Evolutionary conservation across 768 basidiomycete genomes (phyloP).

Genomic region (Suillus weaverae): DNA sequence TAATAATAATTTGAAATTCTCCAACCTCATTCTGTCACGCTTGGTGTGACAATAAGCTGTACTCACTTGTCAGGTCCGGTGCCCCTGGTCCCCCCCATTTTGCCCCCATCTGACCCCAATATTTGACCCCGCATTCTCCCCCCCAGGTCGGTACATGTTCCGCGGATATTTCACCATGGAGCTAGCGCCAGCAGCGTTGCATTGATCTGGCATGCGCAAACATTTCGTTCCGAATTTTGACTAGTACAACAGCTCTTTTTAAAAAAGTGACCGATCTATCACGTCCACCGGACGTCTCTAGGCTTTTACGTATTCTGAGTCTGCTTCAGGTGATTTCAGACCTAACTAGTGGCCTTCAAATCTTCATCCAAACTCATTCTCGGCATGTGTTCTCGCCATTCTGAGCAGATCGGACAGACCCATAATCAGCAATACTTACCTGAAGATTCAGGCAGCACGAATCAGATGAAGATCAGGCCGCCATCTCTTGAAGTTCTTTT

Average conservation of each 20-base stretch:
- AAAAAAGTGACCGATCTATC: not conserved
- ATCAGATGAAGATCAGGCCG: constrained; percentile 32
- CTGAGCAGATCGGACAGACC: constrained; percentile 26
- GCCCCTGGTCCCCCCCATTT: not conserved
- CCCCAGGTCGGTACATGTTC: not conserved
- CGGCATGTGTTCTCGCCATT: constrained; percentile 12
- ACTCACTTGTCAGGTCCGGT: not conserved
- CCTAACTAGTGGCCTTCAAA: constrained; percentile 1
- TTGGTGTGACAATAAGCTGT: not conserved
- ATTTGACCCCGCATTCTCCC: constrained; percentile 6
- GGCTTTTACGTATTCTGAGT: constrained; percentile 14
- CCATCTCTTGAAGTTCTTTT: constrained; percentile 36
- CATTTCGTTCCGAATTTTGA: not conserved
- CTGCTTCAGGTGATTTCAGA: constrained; percentile 14
- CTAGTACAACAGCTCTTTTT: not conserved
- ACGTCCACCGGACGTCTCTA: constrained; percentile 2
- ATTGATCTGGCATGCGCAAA: not conserved
- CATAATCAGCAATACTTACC: constrained; percentile 24
- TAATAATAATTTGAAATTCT: constrained; percentile 20
- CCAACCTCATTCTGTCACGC: constrained; percentile 13
- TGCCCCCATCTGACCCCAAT: constrained; percentile 2
- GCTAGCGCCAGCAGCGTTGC: not conserved
- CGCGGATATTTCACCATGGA: not conserved
- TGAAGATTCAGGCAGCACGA: constrained; percentile 9
- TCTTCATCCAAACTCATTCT: constrained; percentile 5